phyloP scores from a whole-genome alignment of 768 basidiomycete genomes.

The Punctularia strigosozonata region DNA sequence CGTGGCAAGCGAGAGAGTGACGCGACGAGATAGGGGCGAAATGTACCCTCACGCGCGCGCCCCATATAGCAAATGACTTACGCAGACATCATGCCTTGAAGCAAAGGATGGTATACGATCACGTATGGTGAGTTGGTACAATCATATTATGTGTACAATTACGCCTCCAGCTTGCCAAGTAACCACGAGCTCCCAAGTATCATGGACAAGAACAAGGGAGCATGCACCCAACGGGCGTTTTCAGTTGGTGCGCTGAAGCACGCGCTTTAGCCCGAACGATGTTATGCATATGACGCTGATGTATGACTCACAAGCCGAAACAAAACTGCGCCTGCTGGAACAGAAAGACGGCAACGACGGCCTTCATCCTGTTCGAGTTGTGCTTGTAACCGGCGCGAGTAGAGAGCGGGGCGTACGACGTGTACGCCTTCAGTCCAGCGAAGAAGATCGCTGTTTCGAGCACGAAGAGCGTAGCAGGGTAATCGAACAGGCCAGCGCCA shows the following conservation, averaged over 20 bases:
- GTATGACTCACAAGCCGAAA: constrained; percentile 15
- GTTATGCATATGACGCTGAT: neutral
- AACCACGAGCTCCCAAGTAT: constrained; percentile 16
- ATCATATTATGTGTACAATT: neutral
- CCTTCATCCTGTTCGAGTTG: constrained; percentile 11
- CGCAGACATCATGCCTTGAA: no score
- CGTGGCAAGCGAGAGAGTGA: no score
- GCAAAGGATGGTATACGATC: no score
- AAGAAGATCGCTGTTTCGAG: constrained; percentile 15
- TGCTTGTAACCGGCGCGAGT: constrained; percentile 12
- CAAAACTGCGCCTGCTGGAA: constrained; percentile 17
- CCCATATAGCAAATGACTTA: no score
- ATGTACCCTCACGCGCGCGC: no score
- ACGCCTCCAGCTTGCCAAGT: constrained; percentile 15
- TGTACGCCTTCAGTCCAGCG: constrained; percentile 15
- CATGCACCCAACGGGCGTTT: constrained; percentile 18
- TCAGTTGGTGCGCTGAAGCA: constrained; percentile 15
- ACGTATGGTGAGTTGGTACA: no score
- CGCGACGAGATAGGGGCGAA: no score
- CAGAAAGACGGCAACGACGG: constrained; percentile 12
- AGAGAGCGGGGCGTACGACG: constrained; percentile 12
- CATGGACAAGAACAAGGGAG: constrained; percentile 16
- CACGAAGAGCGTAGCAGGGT: constrained; percentile 13
- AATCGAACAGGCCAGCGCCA: constrained; percentile 16
- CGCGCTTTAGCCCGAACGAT: neutral